phyloP scores from a whole-genome alignment of 177 flowering plant genomes.

The Tripterygium wilfordii region DNA sequence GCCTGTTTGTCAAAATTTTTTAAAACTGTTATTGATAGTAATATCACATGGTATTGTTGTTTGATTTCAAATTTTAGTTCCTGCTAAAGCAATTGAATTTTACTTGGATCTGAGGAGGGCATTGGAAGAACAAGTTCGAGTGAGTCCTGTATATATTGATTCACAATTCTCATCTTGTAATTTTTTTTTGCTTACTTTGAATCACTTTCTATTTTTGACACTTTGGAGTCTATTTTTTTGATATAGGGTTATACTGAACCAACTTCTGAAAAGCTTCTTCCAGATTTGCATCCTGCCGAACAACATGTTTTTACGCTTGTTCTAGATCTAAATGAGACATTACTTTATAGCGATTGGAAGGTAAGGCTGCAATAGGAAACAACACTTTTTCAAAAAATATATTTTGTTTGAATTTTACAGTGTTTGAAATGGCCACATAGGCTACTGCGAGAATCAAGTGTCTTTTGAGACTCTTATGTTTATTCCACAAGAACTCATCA shows the following conservation, averaged over 20 bases:
- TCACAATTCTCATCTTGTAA: neutral
- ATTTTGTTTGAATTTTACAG: too few species aligned
- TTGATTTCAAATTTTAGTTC: slow-evolving; percentile 39
- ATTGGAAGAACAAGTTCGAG: slow-evolving; percentile 77
- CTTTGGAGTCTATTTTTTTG: too few species aligned
- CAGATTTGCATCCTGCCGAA: slow-evolving; percentile 84
- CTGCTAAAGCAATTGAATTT: slow-evolving; percentile 66
- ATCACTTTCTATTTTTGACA: neutral
- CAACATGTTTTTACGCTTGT: slow-evolving; percentile 88
- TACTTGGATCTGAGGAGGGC: slow-evolving; percentile 70
- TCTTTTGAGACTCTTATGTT: too few species aligned
- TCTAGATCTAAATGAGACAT: slow-evolving; percentile 88
- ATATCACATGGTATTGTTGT: slow-evolving; percentile 6
- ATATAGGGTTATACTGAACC: slow-evolving; percentile 97
- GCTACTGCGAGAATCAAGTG: too few species aligned
- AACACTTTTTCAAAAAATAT: neutral
- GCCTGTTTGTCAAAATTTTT: neutral
- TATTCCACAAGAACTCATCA: too few species aligned
- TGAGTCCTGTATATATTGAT: slow-evolving; percentile 23
- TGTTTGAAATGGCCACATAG: too few species aligned
- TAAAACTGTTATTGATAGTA: neutral
- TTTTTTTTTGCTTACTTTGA: neutral
- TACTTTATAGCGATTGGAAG: slow-evolving; percentile 92
- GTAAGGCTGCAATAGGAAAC: slow-evolving; percentile 24
- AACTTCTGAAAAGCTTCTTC: slow-evolving; percentile 88